Percentiles rank a stretch among this genome's conserved stretches.
These are phyloP conservation scores for Candida maris DNA, from an alignment of 805 yeast species.

Conservation along the genomic window DNA sequence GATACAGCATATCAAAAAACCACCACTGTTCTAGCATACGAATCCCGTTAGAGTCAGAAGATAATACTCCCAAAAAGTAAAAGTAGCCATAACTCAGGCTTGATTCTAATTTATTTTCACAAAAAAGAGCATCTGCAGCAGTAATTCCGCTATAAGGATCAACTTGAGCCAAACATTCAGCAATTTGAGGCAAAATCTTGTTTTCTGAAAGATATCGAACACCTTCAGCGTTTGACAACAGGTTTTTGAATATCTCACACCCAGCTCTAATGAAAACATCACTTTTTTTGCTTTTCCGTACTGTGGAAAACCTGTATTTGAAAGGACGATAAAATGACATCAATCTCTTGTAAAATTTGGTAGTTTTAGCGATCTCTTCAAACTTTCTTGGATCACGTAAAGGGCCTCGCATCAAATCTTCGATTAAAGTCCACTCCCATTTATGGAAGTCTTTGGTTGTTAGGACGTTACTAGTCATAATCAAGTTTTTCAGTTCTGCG, in stretches of 20 bases:
- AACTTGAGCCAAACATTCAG: conserved; percentile 82
- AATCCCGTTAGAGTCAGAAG: conserved; percentile 59
- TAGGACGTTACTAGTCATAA: conserved; percentile 66
- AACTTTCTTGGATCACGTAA: conserved; percentile 65
- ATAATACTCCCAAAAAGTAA: conserved; percentile 69
- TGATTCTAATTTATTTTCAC: conserved; percentile 51
- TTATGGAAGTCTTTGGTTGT: conserved; percentile 72
- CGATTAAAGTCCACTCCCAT: conserved; percentile 85
- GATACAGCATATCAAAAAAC: conserved; percentile 74
- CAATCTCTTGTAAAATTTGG: conserved; percentile 81
- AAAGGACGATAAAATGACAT: conserved; percentile 89
- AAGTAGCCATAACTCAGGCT: conserved; percentile 78
- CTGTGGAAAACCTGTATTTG: conserved; percentile 69
- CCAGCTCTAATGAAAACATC: conserved; percentile 68
- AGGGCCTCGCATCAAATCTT: conserved; percentile 79
- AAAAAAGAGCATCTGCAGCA: conserved; percentile 71
- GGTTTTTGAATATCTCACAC: conserved; percentile 63
- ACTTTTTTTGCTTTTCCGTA: conserved; percentile 47
- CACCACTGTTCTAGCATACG: conserved; percentile 76
- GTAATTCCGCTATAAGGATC: conserved; percentile 75
- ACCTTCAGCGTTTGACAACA: conserved; percentile 64
- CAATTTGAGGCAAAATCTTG: conserved; percentile 81
- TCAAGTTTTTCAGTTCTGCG: conserved; percentile 57
- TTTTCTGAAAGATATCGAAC: conserved; percentile 61
- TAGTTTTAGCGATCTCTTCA: conserved; percentile 72